Conservation (phyloP, 345 rosid genomes). For the Cardamine resedifolia region DNA sequence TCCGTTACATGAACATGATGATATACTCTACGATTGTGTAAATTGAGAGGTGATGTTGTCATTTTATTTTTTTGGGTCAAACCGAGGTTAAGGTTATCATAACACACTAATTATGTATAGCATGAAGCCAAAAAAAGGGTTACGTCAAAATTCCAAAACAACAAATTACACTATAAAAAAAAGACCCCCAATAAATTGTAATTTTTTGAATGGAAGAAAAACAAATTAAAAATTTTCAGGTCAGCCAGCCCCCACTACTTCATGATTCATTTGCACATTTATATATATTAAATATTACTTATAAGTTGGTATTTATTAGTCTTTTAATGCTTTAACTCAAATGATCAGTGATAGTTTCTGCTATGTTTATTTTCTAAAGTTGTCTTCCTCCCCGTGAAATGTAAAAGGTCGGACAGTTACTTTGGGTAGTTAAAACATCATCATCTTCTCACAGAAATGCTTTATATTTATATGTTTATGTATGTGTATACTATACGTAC, state of each 20-base stretch:
- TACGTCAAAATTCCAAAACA: background rate
- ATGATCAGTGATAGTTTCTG: background rate
- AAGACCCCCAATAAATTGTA: background rate
- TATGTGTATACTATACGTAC: background rate
- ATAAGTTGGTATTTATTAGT: background rate
- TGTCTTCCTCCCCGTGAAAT: background rate
- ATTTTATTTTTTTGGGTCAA: too few species aligned
- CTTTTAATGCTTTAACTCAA: background rate
- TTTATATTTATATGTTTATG: background rate
- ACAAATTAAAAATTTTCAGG: background rate
- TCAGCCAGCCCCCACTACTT: background rate
- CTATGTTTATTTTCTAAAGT: background rate
- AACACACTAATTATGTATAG: too few species aligned
- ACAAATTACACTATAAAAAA: too few species aligned
- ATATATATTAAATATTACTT: background rate
- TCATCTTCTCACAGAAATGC: background rate
- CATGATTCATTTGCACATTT: background rate
- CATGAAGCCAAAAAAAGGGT: background rate
- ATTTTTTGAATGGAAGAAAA: background rate
- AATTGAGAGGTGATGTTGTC: too few species aligned
- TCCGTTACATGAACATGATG: background rate
- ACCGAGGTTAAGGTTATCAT: too few species aligned
- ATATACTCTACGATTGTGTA: background rate
- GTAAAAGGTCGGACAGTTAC: background rate
- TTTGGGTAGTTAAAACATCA: slow-evolving; percentile 6